phyloP scores from a whole-genome alignment of 108 stramenopile species.

The Pseudonitzschia multistriata region DNA sequence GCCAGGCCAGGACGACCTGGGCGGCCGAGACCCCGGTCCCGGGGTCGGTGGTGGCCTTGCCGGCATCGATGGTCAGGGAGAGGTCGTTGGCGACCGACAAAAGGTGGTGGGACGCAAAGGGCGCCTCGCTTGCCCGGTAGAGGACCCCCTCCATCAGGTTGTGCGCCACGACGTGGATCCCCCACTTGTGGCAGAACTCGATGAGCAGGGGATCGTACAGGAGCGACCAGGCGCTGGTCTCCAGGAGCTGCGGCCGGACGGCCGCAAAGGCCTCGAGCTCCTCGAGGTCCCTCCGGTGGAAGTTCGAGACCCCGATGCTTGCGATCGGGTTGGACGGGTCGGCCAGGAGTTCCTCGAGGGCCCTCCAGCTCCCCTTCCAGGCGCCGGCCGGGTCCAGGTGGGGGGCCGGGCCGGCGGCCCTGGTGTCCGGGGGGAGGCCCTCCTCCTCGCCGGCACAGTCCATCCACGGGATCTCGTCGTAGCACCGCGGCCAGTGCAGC shows the following conservation, averaged over 20 bases:
- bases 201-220: slow-evolving; percentile 70
- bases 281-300: slow-evolving; percentile 67
- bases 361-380: slow-evolving; percentile 81
- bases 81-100: slow-evolving; percentile 35
- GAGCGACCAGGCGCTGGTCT: slow-evolving; percentile 73
- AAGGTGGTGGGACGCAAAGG: slow-evolving; percentile 39
- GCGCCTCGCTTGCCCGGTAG: slow-evolving; percentile 18
- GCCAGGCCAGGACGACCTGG: slow-evolving; percentile 52
- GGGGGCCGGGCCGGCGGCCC: slow-evolving; percentile 68
- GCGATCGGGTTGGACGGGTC: slow-evolving; percentile 38
- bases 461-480: slow-evolving; percentile 81
- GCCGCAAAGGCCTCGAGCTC: slow-evolving; percentile 38
- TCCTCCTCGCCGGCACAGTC: slow-evolving; percentile 74
- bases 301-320: slow-evolving; percentile 87
- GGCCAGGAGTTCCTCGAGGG: slow-evolving; percentile 66
- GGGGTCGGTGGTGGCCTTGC: no score
- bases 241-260: slow-evolving; percentile 62
- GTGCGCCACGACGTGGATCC: slow-evolving; percentile 66
- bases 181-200: slow-evolving; percentile 43
- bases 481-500: slow-evolving; percentile 87
- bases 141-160: slow-evolving; percentile 66
- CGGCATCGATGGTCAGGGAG: slow-evolving; percentile 1
- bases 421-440: slow-evolving; percentile 49
- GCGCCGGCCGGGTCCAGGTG: slow-evolving; percentile 66
- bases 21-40: slow-evolving; percentile 24